phyloP scores from a whole-genome alignment of 306 rosid species.

The Rosa multiflora region DNA sequence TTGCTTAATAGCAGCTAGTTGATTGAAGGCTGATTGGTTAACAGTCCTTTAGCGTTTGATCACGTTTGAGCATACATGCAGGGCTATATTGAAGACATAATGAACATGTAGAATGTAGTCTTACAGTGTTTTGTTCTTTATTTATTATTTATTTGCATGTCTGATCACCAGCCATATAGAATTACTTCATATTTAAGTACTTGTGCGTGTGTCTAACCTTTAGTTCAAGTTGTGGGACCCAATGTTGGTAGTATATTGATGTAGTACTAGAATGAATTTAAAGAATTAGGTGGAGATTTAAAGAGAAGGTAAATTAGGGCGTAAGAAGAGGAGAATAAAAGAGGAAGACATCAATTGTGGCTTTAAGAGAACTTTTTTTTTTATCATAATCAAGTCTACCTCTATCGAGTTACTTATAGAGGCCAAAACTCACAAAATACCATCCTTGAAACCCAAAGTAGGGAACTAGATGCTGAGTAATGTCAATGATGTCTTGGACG shows the following conservation, averaged over 20 bases:
- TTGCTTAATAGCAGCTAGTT: not conserved
- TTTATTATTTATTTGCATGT: not conserved
- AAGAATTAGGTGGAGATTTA: not conserved
- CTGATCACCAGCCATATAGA: not conserved
- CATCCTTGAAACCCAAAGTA: not conserved
- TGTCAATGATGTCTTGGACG: not conserved
- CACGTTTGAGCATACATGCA: not conserved
- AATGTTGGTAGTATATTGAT: not conserved
- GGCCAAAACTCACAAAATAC: not conserved
- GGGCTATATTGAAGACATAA: not conserved
- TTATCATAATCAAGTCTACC: not conserved
- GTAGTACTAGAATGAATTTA: not conserved
- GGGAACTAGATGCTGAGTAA: not conserved
- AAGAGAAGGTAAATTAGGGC: not conserved
- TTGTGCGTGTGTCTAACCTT: not conserved
- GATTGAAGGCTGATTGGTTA: not conserved
- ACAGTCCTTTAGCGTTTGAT: not conserved
- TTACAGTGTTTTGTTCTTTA: not conserved
- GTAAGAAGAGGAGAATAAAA: not conserved
- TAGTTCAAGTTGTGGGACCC: not conserved
- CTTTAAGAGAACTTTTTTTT: not conserved
- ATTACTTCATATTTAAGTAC: not conserved
- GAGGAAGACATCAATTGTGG: not conserved
- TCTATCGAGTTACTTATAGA: not conserved
- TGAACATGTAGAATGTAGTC: not conserved